These are phyloP conservation scores for Raddia distichophylla DNA, from an alignment of 176 grass and related monocot genomes.

Conservation along the genomic window DNA sequence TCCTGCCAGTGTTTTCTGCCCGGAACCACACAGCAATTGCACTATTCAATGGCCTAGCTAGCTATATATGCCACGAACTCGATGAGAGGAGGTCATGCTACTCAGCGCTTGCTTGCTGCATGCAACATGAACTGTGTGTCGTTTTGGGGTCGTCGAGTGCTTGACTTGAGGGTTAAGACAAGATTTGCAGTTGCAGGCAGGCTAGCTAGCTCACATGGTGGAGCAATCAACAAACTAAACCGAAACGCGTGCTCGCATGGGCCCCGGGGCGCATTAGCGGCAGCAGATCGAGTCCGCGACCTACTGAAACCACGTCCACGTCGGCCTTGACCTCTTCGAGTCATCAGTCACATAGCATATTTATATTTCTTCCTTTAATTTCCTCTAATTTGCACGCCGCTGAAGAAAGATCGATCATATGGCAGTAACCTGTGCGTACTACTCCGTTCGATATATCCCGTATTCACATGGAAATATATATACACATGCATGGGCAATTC, in stretches of 20 bases:
- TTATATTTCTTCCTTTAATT: too few species aligned
- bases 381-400: not conserved
- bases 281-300: slow-evolving; percentile 4
- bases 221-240: not conserved
- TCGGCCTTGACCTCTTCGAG: slow-evolving; percentile 19
- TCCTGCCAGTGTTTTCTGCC: not conserved
- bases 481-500: not conserved
- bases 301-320: slow-evolving; percentile 25
- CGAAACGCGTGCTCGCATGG: not conserved
- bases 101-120: too few species aligned
- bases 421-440: not conserved
- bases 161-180: not conserved
- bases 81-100: not conserved
- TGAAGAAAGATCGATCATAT: slow-evolving; percentile 15
- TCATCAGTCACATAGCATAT: not conserved
- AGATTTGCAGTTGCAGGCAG: not conserved
- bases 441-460: too few species aligned
- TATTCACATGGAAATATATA: too few species aligned
- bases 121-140: not conserved
- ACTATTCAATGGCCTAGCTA: too few species aligned
- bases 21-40: not conserved
- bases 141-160: not conserved
- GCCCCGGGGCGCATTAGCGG: not conserved
- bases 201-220: not conserved
- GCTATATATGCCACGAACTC: too few species aligned